These are phyloP conservation scores for Hypomyces perniciosus DNA, from an alignment of 2,329 filamentous ascomycete species.

Conservation along the genomic window DNA sequence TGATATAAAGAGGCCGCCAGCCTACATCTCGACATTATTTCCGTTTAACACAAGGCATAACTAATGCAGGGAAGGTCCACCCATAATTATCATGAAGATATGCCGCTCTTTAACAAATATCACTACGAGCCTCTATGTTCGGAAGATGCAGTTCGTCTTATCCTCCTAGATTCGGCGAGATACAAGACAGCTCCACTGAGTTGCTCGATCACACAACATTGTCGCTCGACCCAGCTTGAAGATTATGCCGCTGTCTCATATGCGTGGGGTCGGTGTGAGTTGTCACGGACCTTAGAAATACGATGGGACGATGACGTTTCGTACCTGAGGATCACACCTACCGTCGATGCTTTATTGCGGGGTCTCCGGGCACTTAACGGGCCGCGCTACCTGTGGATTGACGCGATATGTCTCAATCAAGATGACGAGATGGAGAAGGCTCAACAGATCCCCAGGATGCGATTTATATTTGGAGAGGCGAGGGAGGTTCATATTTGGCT, in stretches of 20 bases:
- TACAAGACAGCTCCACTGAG: not conserved
- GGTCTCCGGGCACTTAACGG: constrained; percentile 2
- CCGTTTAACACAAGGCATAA: too few species aligned
- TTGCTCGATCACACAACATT: not conserved
- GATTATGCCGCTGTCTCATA: constrained; percentile 1
- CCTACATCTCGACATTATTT: too few species aligned
- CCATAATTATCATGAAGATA: too few species aligned
- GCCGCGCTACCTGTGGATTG: not conserved
- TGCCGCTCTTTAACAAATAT: constrained; percentile 5
- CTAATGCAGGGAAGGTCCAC: too few species aligned
- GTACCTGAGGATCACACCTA: constrained; percentile 8
- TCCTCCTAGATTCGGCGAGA: not conserved
- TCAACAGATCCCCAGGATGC: not conserved
- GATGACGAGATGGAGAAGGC: not conserved
- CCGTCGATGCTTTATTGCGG: constrained; percentile 3
- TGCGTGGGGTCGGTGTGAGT: not conserved
- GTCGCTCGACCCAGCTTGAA: not conserved
- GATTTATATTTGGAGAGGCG: not conserved
- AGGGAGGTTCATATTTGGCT: constrained; percentile 6
- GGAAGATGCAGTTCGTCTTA: not conserved
- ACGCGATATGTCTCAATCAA: not conserved
- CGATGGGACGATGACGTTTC: not conserved
- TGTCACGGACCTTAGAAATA: not conserved
- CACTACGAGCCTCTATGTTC: not conserved
- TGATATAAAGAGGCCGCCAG: too few species aligned